These are phyloP conservation scores for Dictyostelium intermedium DNA, from an alignment of 78 protist species.

Conservation along the genomic window DNA sequence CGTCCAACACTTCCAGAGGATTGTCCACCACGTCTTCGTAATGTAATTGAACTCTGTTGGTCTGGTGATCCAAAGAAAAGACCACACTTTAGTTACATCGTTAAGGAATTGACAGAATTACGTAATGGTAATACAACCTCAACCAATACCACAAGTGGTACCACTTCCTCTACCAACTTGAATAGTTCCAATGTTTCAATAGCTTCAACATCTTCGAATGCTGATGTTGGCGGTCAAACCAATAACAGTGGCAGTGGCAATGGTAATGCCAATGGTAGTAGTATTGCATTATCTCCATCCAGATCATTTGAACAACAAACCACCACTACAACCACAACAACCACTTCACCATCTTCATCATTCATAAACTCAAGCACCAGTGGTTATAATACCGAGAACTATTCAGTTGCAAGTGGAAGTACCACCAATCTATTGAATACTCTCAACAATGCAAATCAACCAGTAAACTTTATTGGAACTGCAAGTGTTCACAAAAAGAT, in stretches of 20 bases:
- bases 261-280: not conserved
- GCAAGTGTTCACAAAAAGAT: conserved; percentile 48
- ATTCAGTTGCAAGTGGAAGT: not conserved
- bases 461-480: conserved; percentile 29
- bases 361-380: not conserved
- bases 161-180: not conserved
- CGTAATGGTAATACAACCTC: not conserved
- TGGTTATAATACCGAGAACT: not conserved
- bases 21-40: conserved; percentile 21
- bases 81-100: conserved; percentile 25
- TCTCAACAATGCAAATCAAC: not conserved
- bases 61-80: conserved; percentile 61
- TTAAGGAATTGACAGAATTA: conserved; percentile 42
- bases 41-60: conserved; percentile 64
- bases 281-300: not conserved
- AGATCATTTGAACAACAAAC: conserved; percentile 1
- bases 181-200: not conserved
- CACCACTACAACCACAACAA: not conserved
- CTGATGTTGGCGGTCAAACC: not conserved
- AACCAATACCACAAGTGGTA: not conserved
- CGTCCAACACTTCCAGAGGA: conserved; percentile 71
- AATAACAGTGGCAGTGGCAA: not conserved
- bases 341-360: conserved; percentile 3
- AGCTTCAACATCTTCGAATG: conserved; percentile 2
- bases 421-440: not conserved